Base-by-base conservation (phyloP, 208 protist species). In the Leishmania guyanensis region DNA sequence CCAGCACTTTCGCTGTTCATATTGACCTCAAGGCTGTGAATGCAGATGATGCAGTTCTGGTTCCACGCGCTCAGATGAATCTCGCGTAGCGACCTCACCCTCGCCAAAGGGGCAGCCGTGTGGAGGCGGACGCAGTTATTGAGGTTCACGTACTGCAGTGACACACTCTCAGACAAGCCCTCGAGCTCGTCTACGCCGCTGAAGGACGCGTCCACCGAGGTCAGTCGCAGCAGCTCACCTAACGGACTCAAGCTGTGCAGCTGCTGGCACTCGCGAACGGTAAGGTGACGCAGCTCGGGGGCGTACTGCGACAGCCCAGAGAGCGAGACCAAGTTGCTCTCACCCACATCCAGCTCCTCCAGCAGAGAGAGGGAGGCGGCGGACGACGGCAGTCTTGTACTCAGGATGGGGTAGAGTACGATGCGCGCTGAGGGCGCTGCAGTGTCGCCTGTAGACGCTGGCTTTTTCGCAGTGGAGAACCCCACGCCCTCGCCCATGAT, bases 241-340 rank as follows among this genome's bases (percentile, higher is more conserved):
- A 82, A 53, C n/a, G 78, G 78, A 64, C 78, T 76, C 69, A 82
- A 64, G 70, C 78, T 82, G 78, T 62, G 78, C 36, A 82, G 78
- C 43, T 82, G 78, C 39, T 69, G 72, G 46, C 78, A 82, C 70
- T 82, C 78, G 10, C 78, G 70, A 16, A 77, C 78, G 46, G 69
- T 82, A 12, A 82, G 78, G 70, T 82, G 78, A 64, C 70, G 78
- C 70, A 82, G 78, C 78, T 77, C 78, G 36, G 78, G 78, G n/a
- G 78, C 78, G 36, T 33, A 56, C 39, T 70, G 78, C 36, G 70
- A 14, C 17, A 82, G 16, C 43, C 70, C 78, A 39, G 58, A 39
- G 56, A 82, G 70, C 1, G 54, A 76, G 10, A 33, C 70, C 69
- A 82, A 73, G 46, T 48, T 75, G 71, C 78, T 82, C 70, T 82